phyloP scores from a whole-genome alignment of 2,329 filamentous ascomycete species.

The Knoxdaviesia capensis region DNA sequence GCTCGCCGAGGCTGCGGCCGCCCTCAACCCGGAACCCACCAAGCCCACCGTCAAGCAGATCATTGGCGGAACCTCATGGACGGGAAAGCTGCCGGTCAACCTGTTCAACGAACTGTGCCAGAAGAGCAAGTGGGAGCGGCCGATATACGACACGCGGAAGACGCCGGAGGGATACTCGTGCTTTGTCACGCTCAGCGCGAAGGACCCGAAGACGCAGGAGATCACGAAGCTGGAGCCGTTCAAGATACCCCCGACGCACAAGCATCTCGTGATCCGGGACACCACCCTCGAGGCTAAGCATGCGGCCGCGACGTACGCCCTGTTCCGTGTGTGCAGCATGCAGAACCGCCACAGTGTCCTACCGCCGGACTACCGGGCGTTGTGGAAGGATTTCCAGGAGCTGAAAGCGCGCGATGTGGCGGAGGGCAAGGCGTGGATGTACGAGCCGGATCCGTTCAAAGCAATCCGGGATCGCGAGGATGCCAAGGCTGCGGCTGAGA shows the following conservation, averaged over 20 bases:
- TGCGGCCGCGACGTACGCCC: slow-evolving; percentile 76
- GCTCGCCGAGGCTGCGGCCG: slow-evolving; percentile 1
- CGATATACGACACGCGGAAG: slow-evolving; percentile 72
- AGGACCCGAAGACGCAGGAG: slow-evolving; percentile 69
- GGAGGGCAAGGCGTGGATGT: slow-evolving; percentile 68
- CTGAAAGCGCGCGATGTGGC: slow-evolving; percentile 67
- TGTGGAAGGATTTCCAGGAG: slow-evolving; percentile 81
- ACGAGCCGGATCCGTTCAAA: slow-evolving; percentile 85
- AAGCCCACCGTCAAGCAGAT: slow-evolving; percentile 55
- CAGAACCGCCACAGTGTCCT: slow-evolving; percentile 90
- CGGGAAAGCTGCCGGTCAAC: slow-evolving; percentile 87
- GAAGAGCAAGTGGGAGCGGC: slow-evolving; percentile 87
- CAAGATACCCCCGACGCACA: slow-evolving; percentile 56
- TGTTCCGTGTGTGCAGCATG: slow-evolving; percentile 87
- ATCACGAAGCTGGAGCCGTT: slow-evolving; percentile 58
- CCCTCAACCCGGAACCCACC: slow-evolving; percentile 18
- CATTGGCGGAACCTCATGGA: slow-evolving; percentile 92
- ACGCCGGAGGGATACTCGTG: slow-evolving; percentile 56
- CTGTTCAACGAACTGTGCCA: slow-evolving; percentile 87
- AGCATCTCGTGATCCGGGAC: slow-evolving; percentile 53
- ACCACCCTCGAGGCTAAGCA: slow-evolving; percentile 82
- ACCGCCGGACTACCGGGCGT: slow-evolving; percentile 68
- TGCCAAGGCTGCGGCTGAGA: slow-evolving; percentile 53
- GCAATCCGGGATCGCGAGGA: slow-evolving; percentile 63
- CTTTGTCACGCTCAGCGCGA: slow-evolving; percentile 56